Evolutionary conservation across 352 stramenopile genomes (phyloP).

Genomic region (Thraustotheca clavata): DNA sequence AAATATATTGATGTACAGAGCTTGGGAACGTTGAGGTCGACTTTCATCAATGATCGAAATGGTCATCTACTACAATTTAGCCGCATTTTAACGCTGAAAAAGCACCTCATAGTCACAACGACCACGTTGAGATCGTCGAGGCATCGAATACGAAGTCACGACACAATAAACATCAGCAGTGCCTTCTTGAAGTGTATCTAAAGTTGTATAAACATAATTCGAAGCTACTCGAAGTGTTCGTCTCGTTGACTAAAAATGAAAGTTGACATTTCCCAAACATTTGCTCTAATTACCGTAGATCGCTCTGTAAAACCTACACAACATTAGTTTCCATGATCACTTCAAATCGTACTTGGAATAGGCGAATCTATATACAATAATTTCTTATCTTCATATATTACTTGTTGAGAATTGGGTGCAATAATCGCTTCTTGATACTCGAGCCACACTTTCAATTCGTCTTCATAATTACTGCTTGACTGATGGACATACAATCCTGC

Average conservation of each 20-base stretch:
- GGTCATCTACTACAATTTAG: constrained; percentile 8
- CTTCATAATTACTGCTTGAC: background rate
- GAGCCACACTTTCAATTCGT: background rate
- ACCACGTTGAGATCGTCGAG: background rate
- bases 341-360: background rate
- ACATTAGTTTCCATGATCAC: background rate
- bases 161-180: constrained; percentile 6
- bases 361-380: background rate
- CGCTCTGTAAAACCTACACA: too few relatives aligned
- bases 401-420: background rate
- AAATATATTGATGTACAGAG: constrained; percentile 20
- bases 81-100: background rate
- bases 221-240: background rate
- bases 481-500: background rate
- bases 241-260: background rate
- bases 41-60: constrained; percentile 18
- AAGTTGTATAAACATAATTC: constrained; percentile 4
- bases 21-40: background rate
- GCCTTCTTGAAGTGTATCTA: background rate
- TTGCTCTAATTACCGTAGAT: too few relatives aligned
- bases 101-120: constrained; percentile 9
- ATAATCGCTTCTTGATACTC: constrained; percentile 2
- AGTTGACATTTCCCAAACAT: background rate
- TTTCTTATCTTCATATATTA: background rate
- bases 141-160: constrained; percentile 11